These are phyloP conservation scores for Ophiosphaerella narmari DNA, from an alignment of 2,329 filamentous ascomycete genomes.

Conservation along the genomic window DNA sequence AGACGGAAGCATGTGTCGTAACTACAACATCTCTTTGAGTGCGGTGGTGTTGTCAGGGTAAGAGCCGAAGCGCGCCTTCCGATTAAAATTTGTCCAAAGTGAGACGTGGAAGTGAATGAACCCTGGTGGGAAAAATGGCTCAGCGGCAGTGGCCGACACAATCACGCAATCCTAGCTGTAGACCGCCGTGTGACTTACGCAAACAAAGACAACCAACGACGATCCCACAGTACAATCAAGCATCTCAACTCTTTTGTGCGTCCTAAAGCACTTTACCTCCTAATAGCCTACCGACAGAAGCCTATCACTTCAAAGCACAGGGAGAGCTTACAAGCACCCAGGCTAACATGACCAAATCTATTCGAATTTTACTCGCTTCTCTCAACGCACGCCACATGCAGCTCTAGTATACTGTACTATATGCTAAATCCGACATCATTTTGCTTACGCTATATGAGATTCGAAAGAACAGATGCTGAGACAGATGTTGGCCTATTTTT, in stretches of 20 bases:
- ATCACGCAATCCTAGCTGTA: too few relatives aligned
- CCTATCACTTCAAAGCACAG: background rate
- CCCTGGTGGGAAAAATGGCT: too few relatives aligned
- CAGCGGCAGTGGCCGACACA: too few relatives aligned
- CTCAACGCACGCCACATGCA: background rate
- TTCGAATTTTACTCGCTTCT: background rate
- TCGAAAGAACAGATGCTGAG: background rate
- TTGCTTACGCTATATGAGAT: background rate
- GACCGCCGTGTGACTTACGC: too few relatives aligned
- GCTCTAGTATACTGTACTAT: slow-evolving; percentile 1
- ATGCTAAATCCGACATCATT: background rate
- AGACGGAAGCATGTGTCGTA: background rate
- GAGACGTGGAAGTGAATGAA: background rate
- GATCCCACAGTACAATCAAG: too few relatives aligned
- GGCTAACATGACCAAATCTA: background rate
- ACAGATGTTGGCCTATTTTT: background rate
- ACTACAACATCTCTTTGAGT: background rate
- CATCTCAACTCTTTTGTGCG: too few relatives aligned
- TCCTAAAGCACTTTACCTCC: too few relatives aligned
- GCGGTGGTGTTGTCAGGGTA: background rate
- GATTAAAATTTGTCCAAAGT: background rate
- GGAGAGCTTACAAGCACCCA: background rate
- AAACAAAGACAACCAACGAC: too few relatives aligned
- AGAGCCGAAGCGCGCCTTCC: background rate
- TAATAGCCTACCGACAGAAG: background rate